phyloP scores from a whole-genome alignment of 2,329 filamentous ascomycete species.

The Alternaria atra region DNA sequence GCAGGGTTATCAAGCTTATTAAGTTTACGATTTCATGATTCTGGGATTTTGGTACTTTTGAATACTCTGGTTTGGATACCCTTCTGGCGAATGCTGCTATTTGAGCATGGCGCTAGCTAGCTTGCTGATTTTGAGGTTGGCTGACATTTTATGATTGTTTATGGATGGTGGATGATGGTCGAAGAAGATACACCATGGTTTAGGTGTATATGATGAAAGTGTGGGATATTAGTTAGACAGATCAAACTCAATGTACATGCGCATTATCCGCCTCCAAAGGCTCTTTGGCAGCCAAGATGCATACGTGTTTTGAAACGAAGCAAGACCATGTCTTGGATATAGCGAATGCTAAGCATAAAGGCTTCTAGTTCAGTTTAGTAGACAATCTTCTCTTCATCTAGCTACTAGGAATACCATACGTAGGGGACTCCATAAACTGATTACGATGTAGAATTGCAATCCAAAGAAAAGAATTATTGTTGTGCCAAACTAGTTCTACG shows the following conservation, averaged over 20 bases:
- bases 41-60: conserved; percentile 18
- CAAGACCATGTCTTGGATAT: too few species aligned
- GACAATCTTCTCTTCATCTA: too few species aligned
- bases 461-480: too few species aligned
- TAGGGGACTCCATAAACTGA: too few species aligned
- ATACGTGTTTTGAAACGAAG: too few species aligned
- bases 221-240: conserved; percentile 12
- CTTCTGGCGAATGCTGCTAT: conserved; percentile 17
- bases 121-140: conserved; percentile 3
- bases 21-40: conserved; percentile 24
- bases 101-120: conserved; percentile 9
- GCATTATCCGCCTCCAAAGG: neutral
- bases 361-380: too few species aligned
- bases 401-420: too few species aligned
- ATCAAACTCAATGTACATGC: conserved; percentile 18
- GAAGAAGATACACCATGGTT: neutral
- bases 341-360: too few species aligned
- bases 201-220: neutral
- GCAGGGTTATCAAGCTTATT: conserved; percentile 17
- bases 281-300: too few species aligned
- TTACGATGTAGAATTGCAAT: too few species aligned
- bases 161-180: neutral
- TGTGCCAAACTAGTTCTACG: too few species aligned
- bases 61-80: conserved; percentile 20
- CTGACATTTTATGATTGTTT: conserved; percentile 4